These are phyloP conservation scores for Talaromyces sp. DNA, from an alignment of 2,329 filamentous ascomycete species.

Conservation along the genomic window DNA sequence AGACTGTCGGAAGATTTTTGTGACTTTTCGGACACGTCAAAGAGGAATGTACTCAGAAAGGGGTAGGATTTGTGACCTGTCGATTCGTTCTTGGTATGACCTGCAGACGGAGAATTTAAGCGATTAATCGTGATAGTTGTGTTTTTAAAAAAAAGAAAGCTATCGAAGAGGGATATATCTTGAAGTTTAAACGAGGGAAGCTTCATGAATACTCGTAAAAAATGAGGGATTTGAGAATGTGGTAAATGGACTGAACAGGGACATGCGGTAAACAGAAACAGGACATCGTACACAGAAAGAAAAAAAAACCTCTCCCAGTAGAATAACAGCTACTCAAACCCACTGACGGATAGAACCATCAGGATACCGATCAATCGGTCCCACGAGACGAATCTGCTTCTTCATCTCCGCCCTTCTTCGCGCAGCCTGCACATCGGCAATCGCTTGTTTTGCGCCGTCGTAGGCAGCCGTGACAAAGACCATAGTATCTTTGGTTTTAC, in stretches of 20 bases:
- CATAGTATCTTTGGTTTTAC: not conserved
- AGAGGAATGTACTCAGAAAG: not conserved
- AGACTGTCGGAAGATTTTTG: constrained; percentile 1
- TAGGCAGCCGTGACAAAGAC: constrained; percentile 28
- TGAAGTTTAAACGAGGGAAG: too few species aligned
- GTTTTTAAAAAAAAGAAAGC: not conserved
- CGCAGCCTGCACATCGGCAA: constrained; percentile 33
- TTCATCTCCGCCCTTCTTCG: constrained; percentile 38
- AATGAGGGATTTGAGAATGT: not conserved
- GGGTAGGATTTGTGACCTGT: not conserved
- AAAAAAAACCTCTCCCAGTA: not conserved
- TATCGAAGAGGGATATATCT: not conserved
- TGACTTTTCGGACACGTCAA: not conserved
- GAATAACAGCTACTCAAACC: not conserved
- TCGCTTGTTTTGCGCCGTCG: constrained; percentile 33
- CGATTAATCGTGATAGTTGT: not conserved
- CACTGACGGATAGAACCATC: constrained; percentile 9
- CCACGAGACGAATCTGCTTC: constrained; percentile 40
- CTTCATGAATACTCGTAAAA: not conserved
- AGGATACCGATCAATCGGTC: constrained; percentile 30
- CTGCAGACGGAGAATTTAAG: not conserved
- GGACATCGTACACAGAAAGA: not conserved
- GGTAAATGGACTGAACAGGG: not conserved
- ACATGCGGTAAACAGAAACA: not conserved
- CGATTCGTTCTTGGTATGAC: not conserved